These are phyloP conservation scores for Cyclaneusma minus DNA, from an alignment of 2,329 filamentous ascomycete genomes.

Conservation along the genomic window DNA sequence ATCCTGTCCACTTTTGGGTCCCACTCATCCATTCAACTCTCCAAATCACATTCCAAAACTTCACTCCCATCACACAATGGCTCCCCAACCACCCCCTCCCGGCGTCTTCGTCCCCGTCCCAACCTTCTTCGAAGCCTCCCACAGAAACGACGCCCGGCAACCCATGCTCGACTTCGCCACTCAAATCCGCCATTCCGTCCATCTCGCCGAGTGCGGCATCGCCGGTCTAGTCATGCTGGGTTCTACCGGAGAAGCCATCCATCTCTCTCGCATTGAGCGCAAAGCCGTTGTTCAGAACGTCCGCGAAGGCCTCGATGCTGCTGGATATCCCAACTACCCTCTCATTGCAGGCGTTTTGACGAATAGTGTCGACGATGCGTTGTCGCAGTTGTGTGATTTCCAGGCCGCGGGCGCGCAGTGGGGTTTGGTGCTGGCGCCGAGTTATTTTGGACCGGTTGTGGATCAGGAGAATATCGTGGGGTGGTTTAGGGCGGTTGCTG, in stretches of 20 bases:
- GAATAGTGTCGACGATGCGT: constrained; percentile 38
- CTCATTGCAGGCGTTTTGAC: constrained; percentile 43
- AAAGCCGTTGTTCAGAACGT: constrained; percentile 35
- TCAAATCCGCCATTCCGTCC: constrained; percentile 40
- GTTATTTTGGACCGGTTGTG: constrained; percentile 45
- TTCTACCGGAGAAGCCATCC: constrained; percentile 47
- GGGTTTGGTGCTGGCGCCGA: constrained; percentile 46
- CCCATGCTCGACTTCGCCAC: constrained; percentile 37
- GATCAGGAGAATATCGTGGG: constrained; percentile 41
- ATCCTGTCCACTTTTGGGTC: no score
- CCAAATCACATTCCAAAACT: not conserved
- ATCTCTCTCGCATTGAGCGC: constrained; percentile 40
- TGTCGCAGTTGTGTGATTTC: constrained; percentile 32
- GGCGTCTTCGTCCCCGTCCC: constrained; percentile 43
- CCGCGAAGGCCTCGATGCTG: constrained; percentile 34
- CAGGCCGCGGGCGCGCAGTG: constrained; percentile 42
- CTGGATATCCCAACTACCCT: constrained; percentile 40
- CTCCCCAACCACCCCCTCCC: constrained; percentile 23
- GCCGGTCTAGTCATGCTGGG: constrained; percentile 45
- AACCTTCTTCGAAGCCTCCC: constrained; percentile 36
- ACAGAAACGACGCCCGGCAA: constrained; percentile 12
- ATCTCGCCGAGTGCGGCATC: constrained; percentile 42
- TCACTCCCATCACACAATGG: constrained; percentile 5
- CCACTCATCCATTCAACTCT: no score
- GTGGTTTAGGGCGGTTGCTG: constrained; percentile 47